Evolutionary conservation across 2,329 filamentous ascomycete genomes (phyloP).

Genomic region (Aspergillus arachidicola): DNA sequence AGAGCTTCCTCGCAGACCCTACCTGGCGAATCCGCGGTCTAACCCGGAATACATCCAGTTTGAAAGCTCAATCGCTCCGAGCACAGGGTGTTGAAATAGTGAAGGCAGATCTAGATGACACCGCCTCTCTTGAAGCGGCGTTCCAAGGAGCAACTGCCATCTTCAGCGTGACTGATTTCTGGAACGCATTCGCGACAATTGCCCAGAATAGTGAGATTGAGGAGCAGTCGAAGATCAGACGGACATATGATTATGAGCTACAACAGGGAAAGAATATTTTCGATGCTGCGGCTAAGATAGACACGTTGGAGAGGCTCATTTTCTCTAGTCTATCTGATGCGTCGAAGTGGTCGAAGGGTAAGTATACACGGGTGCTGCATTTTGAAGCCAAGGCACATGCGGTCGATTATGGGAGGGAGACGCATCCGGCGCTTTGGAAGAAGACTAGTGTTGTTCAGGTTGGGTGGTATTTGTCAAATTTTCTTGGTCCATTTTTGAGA

Average conservation of each 20-base stretch:
- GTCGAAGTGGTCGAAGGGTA: constrained; percentile 42
- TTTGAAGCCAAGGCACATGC: constrained; percentile 47
- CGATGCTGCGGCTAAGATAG: constrained; percentile 37
- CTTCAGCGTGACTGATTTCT: constrained; percentile 43
- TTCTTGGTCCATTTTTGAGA: background rate
- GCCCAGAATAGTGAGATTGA: constrained; percentile 19
- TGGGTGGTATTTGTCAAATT: constrained; percentile 39
- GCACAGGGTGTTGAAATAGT: constrained; percentile 42
- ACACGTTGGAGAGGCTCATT: constrained; percentile 42
- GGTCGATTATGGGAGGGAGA: constrained; percentile 32
- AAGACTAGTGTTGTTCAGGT: constrained; percentile 38
- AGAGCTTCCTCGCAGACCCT: constrained; percentile 16
- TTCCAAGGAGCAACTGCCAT: constrained; percentile 43
- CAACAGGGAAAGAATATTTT: constrained; percentile 41
- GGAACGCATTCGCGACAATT: constrained; percentile 23
- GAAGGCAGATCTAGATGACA: constrained; percentile 36
- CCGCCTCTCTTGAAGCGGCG: constrained; percentile 32
- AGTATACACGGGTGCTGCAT: constrained; percentile 46
- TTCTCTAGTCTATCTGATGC: constrained; percentile 42
- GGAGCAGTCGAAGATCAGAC: constrained; percentile 7
- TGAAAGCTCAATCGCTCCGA: constrained; percentile 34
- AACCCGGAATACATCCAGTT: constrained; percentile 47
- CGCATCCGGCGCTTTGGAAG: constrained; percentile 28
- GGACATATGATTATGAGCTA: constrained; percentile 28
- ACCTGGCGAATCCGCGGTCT: constrained; percentile 27